Evolutionary conservation across 1,139 yeast species (phyloP).

Genomic region (Pichia inconspicua): DNA sequence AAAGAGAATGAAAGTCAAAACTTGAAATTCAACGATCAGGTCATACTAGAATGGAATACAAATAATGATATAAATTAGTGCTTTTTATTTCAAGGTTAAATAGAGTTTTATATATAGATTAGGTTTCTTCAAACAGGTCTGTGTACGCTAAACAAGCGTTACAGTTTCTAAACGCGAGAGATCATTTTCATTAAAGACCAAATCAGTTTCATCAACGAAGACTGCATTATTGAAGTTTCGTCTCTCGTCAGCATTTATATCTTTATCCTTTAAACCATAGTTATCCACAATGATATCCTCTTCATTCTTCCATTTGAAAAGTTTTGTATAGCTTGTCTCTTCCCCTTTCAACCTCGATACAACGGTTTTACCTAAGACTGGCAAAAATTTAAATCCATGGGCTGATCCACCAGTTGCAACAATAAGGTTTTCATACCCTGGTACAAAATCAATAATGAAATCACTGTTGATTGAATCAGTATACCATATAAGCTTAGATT

Average conservation of each 20-base stretch:
- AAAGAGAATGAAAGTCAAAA: conserved; percentile 2
- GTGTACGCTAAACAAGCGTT: not conserved
- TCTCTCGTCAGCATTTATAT: conserved; percentile 7
- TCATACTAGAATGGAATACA: conserved; percentile 5
- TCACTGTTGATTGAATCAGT: conserved; percentile 27
- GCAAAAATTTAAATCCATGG: conserved; percentile 31
- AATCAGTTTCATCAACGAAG: not conserved
- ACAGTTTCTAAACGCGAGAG: not conserved
- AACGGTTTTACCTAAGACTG: conserved; percentile 29
- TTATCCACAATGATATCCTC: conserved; percentile 15
- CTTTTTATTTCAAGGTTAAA: too few species aligned
- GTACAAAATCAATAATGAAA: conserved; percentile 27
- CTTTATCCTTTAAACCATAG: conserved; percentile 5
- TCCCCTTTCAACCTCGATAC: conserved; percentile 22
- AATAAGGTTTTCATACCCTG: conserved; percentile 21
- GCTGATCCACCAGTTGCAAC: conserved; percentile 28
- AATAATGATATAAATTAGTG: not conserved
- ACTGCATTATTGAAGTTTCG: not conserved
- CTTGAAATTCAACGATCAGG: not conserved
- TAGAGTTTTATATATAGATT: too few species aligned
- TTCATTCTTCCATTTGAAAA: conserved; percentile 30
- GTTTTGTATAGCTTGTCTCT: conserved; percentile 18
- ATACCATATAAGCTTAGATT: conserved; percentile 23
- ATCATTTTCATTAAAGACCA: not conserved
- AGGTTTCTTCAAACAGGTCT: too few species aligned